Percentiles rank a stretch among this genome's conserved stretches.
phyloP scores from a whole-genome alignment of 2,329 filamentous ascomycete species.

The Lachnellula subtilissima region DNA sequence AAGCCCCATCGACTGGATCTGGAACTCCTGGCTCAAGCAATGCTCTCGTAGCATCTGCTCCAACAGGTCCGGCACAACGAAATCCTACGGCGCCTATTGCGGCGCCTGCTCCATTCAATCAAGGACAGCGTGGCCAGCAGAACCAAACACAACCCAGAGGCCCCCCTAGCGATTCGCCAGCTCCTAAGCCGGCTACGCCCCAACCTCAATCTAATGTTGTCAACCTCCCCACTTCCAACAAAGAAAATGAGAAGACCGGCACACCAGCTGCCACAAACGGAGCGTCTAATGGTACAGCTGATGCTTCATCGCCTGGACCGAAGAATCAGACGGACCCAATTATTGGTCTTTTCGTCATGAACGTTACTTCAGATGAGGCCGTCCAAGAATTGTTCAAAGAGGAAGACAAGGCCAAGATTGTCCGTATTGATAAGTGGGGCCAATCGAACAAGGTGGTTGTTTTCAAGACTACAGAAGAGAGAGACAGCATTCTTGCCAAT shows the following conservation, averaged over 20 bases:
- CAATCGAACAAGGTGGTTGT: conserved; percentile 79
- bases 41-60: conserved; percentile 30
- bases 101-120: conserved; percentile 25
- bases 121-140: conserved; percentile 24
- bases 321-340: conserved; percentile 63
- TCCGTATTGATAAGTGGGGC: conserved; percentile 72
- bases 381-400: conserved; percentile 76
- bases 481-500: conserved; percentile 71
- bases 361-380: conserved; percentile 77
- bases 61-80: conserved; percentile 28
- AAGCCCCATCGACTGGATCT: conserved; percentile 33
- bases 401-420: conserved; percentile 77
- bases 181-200: conserved; percentile 43
- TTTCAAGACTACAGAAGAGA: conserved; percentile 75
- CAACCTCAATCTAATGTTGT: conserved; percentile 36
- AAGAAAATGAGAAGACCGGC: conserved; percentile 53
- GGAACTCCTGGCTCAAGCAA: conserved; percentile 32
- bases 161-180: conserved; percentile 29
- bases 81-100: conserved; percentile 24
- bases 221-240: conserved; percentile 39
- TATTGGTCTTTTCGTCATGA: conserved; percentile 85
- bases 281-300: conserved; percentile 47
- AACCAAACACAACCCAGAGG: conserved; percentile 26
- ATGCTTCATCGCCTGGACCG: conserved; percentile 52
- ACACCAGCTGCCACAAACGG: conserved; percentile 45